A percentile compares a stretch with the other conserved stretches of the same genome.
Evolutionary conservation across 805 yeast genomes (phyloP).

Genomic region (Starmerella scarabaei): DNA sequence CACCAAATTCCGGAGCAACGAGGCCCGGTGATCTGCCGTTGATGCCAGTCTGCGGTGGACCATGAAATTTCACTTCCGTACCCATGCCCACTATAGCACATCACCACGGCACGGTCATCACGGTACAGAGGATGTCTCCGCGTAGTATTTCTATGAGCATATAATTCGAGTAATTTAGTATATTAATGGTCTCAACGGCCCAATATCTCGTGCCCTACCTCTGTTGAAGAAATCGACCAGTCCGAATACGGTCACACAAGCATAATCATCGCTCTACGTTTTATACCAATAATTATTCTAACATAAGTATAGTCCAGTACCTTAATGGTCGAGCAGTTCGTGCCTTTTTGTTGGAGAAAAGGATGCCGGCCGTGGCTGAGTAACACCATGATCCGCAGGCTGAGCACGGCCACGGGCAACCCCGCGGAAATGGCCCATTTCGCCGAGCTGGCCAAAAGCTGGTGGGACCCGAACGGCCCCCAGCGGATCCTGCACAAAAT

Average conservation of each 20-base stretch:
- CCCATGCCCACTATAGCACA: background rate
- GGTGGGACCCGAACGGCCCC: slow-evolving; percentile 96
- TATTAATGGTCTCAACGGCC: too few species aligned
- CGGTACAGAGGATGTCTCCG: too few species aligned
- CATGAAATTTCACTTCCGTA: slow-evolving; percentile 15
- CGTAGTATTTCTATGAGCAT: too few species aligned
- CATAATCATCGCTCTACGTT: background rate
- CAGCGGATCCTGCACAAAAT: slow-evolving; percentile 88
- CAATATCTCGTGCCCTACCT: too few species aligned
- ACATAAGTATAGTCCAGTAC: too few species aligned
- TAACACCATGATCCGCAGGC: background rate
- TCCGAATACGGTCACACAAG: too few species aligned
- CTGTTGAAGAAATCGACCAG: too few species aligned
- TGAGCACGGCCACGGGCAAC: slow-evolving; percentile 9
- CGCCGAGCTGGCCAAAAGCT: slow-evolving; percentile 73
- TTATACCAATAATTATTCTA: background rate
- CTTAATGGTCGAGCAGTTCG: too few species aligned
- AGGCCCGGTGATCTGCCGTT: slow-evolving; percentile 39
- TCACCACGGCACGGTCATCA: too few species aligned
- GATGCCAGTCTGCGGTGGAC: slow-evolving; percentile 28
- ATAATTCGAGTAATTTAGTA: too few species aligned
- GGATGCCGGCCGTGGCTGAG: too few species aligned
- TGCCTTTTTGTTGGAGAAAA: too few species aligned
- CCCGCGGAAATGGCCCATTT: slow-evolving; percentile 66
- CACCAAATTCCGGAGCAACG: slow-evolving; percentile 51